These are phyloP conservation scores for Kodamaea derodonti DNA, from an alignment of 1,139 yeast species.

Conservation along the genomic window DNA sequence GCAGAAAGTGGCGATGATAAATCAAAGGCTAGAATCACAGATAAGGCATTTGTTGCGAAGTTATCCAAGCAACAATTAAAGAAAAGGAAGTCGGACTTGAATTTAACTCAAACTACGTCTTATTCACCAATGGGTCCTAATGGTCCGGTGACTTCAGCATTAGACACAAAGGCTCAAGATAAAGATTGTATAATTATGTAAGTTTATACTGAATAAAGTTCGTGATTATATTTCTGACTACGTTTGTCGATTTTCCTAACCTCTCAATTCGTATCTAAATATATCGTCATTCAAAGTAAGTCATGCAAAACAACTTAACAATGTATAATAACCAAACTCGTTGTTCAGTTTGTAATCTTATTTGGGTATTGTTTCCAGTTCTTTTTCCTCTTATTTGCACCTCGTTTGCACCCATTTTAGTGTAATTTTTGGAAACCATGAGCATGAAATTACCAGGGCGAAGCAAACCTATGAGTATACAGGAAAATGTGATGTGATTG, in stretches of 20 bases:
- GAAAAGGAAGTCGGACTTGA: conserved; percentile 12
- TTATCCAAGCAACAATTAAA: conserved; percentile 29
- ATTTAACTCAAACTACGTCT: neutral
- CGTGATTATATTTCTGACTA: neutral
- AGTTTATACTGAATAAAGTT: conserved; percentile 1
- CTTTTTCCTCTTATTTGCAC: too few relatives aligned
- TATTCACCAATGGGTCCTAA: conserved; percentile 1
- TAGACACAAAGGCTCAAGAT: conserved; percentile 26
- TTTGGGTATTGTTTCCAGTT: too few relatives aligned
- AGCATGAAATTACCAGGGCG: too few relatives aligned
- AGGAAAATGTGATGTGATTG: too few relatives aligned
- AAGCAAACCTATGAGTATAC: too few relatives aligned
- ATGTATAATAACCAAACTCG: too few relatives aligned
- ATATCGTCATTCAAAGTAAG: too few relatives aligned
- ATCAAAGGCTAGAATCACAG: conserved; percentile 42
- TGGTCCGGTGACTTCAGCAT: conserved; percentile 8
- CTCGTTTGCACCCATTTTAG: too few relatives aligned
- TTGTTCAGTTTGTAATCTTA: too few relatives aligned
- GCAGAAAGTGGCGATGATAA: conserved; percentile 71
- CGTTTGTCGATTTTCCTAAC: neutral
- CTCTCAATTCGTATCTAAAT: neutral
- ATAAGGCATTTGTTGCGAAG: conserved; percentile 30
- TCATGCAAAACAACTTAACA: too few relatives aligned
- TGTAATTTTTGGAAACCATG: too few relatives aligned
- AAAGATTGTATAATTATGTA: conserved; percentile 44